Percentiles rank a stretch among this genome's conserved stretches.
phyloP scores from a whole-genome alignment of 2,329 filamentous ascomycete species.

The Aureobasidium sp. region DNA sequence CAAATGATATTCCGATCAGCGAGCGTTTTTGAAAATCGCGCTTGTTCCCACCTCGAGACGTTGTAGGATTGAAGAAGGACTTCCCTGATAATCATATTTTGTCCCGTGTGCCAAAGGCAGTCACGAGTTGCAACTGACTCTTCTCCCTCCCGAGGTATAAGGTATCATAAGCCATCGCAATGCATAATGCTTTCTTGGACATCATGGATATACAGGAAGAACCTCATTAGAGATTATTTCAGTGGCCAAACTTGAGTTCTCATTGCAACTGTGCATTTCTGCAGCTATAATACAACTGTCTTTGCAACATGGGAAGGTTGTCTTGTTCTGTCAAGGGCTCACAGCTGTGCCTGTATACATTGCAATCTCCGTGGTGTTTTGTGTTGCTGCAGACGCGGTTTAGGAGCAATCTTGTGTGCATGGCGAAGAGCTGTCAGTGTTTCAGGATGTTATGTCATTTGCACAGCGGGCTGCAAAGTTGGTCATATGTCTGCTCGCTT shows the following conservation, averaged over 20 bases:
- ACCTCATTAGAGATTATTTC: no score
- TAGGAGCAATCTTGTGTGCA: neutral
- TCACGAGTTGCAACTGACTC: no score
- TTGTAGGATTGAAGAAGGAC: neutral
- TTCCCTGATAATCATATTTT: neutral
- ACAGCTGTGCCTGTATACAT: neutral
- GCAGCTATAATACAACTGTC: no score
- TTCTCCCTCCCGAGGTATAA: no score
- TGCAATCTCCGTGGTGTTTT: neutral
- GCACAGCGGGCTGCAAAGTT: neutral
- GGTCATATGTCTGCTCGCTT: neutral
- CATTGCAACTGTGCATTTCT: no score
- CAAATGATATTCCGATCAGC: slow-evolving; percentile 6
- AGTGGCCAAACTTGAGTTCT: no score
- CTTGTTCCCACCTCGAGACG: neutral
- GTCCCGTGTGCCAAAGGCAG: no score
- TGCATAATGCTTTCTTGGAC: no score
- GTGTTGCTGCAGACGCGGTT: neutral
- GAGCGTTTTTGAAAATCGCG: neutral
- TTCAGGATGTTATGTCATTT: neutral
- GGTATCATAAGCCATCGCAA: no score
- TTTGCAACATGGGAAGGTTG: no score
- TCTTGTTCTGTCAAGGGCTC: no score
- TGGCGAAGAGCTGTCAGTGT: neutral
- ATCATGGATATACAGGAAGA: no score